Evolutionary conservation across 352 stramenopile species (phyloP), one percentile per base, ranked within the genome.

Genomic region (Pythium brassicae): DNA sequence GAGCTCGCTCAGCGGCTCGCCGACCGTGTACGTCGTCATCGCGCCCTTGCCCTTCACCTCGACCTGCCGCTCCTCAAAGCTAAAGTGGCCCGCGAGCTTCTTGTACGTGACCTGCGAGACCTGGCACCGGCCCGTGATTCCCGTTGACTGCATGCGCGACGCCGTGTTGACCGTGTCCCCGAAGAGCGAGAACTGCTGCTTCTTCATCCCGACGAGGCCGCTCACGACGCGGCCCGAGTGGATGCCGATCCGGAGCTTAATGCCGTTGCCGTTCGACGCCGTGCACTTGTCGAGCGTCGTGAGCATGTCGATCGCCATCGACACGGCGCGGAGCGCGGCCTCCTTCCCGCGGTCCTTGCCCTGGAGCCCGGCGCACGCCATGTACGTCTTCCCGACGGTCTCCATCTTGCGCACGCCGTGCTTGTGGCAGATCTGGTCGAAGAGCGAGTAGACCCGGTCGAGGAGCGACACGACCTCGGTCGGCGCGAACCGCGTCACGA

Each of bases 131-230:
- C 81, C 86, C 4, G 79, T 86, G 17, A 92, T 58, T 0, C 87
- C 88, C 25, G 90, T 95, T 6, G 84, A 95, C 57, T 97, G 87
- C 91, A 96, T 97, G 2, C 89, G 76, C 5, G 79, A 88, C 5
- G 87, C 72, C 0, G 87, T 97, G 61, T 96, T 97, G 4, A 97
- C 88, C 0, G 93, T 95, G 56, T 98, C 94, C 8, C 94, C 91
- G 71, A 98, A 97, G 9, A 98, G 67, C 11, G 85, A 95, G 62
- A 97, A 98, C 27, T 94, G 83, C 44, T 94, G 89, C 65, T 97
- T 98, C 57, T 96, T 93, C 68, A 94, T 89, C 0, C 91, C 91
- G 0, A 97, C 87, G 1, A 97, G 69, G 15, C 84, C 82, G 26
- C 78, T 91, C 23, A 97, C 89, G 20, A 97, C 79, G 22, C 89